A percentile compares a stretch with the other conserved stretches of the same genome.
Conservation (phyloP, 108 stramenopile genomes). For the Cyclotella baltica region DNA sequence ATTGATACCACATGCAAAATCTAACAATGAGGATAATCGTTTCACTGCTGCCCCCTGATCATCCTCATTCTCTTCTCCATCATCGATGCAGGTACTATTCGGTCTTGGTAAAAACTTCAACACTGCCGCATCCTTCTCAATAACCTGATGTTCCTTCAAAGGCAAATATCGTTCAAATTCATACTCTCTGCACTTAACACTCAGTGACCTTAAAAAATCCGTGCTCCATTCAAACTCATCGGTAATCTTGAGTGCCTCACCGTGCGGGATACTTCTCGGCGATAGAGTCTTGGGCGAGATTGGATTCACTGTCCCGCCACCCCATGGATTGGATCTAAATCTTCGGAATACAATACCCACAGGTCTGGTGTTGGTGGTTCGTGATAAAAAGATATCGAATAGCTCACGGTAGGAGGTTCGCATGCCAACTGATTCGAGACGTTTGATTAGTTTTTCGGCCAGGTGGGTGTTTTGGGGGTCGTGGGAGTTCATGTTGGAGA, state of each 20-base stretch:
- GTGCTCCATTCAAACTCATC: slow-evolving; percentile 52
- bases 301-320: slow-evolving; percentile 7
- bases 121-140: slow-evolving; percentile 11
- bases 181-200: slow-evolving; percentile 46
- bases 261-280: neutral
- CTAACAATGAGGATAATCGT: slow-evolving; percentile 19
- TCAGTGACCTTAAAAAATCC: slow-evolving; percentile 37
- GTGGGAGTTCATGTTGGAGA: slow-evolving; percentile 43
- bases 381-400: slow-evolving; percentile 49
- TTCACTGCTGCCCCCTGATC: neutral
- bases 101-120: slow-evolving; percentile 30
- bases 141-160: slow-evolving; percentile 9
- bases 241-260: slow-evolving; percentile 11
- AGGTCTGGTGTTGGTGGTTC: slow-evolving; percentile 43
- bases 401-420: slow-evolving; percentile 53
- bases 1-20: slow-evolving; percentile 15
- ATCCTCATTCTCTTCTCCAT: neutral
- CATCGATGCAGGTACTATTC: slow-evolving; percentile 6
- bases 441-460: slow-evolving; percentile 49
- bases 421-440: slow-evolving; percentile 55
- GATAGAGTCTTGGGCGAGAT: slow-evolving; percentile 2
- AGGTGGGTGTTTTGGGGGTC: slow-evolving; percentile 29
- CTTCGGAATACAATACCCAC: slow-evolving; percentile 53
- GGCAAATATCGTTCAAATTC: slow-evolving; percentile 45
- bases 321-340: slow-evolving; percentile 1